These are phyloP conservation scores for Candida chilensis DNA, from an alignment of 805 yeast species.

Conservation along the genomic window DNA sequence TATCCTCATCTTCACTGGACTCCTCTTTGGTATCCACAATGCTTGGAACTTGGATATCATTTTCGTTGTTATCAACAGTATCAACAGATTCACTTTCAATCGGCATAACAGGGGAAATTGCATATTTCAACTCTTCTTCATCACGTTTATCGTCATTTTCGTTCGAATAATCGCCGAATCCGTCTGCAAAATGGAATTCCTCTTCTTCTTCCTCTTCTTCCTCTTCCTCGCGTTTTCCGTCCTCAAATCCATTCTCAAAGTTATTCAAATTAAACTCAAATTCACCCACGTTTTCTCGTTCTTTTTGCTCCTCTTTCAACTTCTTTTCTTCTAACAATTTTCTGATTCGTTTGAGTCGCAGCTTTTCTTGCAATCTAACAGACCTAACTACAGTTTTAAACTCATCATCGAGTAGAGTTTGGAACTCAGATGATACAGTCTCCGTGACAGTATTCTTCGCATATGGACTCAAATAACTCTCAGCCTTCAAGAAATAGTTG, in stretches of 20 bases:
- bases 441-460: conserved; percentile 12
- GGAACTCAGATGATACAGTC: conserved; percentile 13
- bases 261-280: conserved; percentile 17
- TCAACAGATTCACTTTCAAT: background rate
- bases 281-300: conserved; percentile 8
- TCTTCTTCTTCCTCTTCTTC: conserved; percentile 6
- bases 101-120: too few relatives aligned
- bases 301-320: conserved; percentile 4
- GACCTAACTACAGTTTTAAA: conserved; percentile 21
- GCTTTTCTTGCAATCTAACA: conserved; percentile 19
- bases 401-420: conserved; percentile 15
- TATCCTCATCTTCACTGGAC: background rate
- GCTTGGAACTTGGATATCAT: background rate
- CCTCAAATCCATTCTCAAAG: background rate
- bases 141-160: conserved; percentile 2
- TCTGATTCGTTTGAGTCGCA: conserved; percentile 7
- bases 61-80: background rate
- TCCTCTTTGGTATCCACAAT: background rate
- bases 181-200: conserved; percentile 1
- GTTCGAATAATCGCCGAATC: conserved; percentile 4
- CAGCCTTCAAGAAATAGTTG: conserved; percentile 27
- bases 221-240: conserved; percentile 2
- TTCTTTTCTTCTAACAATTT: conserved; percentile 7
- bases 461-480: conserved; percentile 25
- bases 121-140: conserved; percentile 2